Evolutionary conservation across 2,329 filamentous ascomycete species (phyloP), one percentile per base, ranked within the genome.

Genomic region (Penicillium sp.): DNA sequence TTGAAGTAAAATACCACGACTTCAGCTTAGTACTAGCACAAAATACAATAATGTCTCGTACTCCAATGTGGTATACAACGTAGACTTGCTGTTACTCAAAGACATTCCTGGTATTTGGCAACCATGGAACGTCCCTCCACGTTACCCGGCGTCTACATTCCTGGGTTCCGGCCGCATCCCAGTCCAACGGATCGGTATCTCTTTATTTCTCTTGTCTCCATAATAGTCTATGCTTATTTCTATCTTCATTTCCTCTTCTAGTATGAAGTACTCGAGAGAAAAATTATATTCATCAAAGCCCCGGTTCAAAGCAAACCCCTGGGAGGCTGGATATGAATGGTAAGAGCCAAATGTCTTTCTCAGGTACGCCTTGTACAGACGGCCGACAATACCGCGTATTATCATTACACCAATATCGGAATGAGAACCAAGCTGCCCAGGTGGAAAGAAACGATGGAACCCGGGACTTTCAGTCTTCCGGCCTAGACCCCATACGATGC

Each of bases 101-200:
- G 36, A 18, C 35, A 16, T 18, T 36, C 34, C 35, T 38, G 16
- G 36, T 39, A 39, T 11, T 19, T 39, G 18, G 36, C 36, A 38
- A 8, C 30, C 38, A 29, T 47, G 49, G 49, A 32, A 23, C 30
- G n/a, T 34, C 41, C 38, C 51, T 53, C 51, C 55, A 57, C 53
- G 57, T 57, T 61, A 57, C 57, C 53, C 51, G 53, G 48, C 49
- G 38, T 49, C 45, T 44, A 26, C 34, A 29, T 46, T 43, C 27
- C 27, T 51, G 39, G 45, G 39, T 44, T 51, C 39, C 39, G 27
- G 46, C 34, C 45, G 45, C 44, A 56, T 44, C 60, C 63, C 63
- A 64, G 62, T 55, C 63, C 63, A 59, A 55, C 62, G 63, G 63
- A 62, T 48, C 61, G 61, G 61, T 45, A 49, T 55, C 43, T 27